Percentiles rank a stretch among this genome's conserved stretches.
Conservation (phyloP, 1,284 basidiomycete species). For the Ceratobasidium sp. region DNA sequence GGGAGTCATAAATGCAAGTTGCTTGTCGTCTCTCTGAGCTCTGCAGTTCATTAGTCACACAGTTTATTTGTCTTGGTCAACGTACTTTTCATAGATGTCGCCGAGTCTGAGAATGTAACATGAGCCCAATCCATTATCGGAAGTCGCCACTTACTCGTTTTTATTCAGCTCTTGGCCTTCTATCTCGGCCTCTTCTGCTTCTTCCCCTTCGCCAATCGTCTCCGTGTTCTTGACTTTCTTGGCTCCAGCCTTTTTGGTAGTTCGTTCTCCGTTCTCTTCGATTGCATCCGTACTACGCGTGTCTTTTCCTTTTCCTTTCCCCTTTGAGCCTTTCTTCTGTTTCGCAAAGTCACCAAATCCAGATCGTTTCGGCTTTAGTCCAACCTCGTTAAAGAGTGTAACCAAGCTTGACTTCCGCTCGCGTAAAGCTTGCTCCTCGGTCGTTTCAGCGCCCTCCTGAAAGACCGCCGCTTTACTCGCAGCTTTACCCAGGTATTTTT, state of each 20-base stretch:
- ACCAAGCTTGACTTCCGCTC: conserved; percentile 80
- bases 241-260: conserved; percentile 58
- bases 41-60: no score
- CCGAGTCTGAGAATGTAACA: conserved; percentile 62
- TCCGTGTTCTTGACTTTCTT: conserved; percentile 70
- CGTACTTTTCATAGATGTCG: conserved; percentile 84
- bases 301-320: conserved; percentile 55
- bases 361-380: conserved; percentile 66
- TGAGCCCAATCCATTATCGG: conserved; percentile 52
- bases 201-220: conserved; percentile 70
- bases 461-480: conserved; percentile 62
- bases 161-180: conserved; percentile 83
- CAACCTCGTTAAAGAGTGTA: conserved; percentile 74
- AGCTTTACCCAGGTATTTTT: conserved; percentile 25
- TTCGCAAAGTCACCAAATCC: conserved; percentile 53
- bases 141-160: conserved; percentile 64
- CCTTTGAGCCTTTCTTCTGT: conserved; percentile 49
- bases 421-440: conserved; percentile 78
- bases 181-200: conserved; percentile 62
- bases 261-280: conserved; percentile 50
- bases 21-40: conserved; percentile 85
- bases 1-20: conserved; percentile 87
- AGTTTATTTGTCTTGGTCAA: no score
- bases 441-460: conserved; percentile 80
- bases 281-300: conserved; percentile 48